A percentile compares a stretch with the other conserved stretches of the same genome.
phyloP scores from a whole-genome alignment of 2,329 filamentous ascomycete genomes.

The Epichloe sp. region DNA sequence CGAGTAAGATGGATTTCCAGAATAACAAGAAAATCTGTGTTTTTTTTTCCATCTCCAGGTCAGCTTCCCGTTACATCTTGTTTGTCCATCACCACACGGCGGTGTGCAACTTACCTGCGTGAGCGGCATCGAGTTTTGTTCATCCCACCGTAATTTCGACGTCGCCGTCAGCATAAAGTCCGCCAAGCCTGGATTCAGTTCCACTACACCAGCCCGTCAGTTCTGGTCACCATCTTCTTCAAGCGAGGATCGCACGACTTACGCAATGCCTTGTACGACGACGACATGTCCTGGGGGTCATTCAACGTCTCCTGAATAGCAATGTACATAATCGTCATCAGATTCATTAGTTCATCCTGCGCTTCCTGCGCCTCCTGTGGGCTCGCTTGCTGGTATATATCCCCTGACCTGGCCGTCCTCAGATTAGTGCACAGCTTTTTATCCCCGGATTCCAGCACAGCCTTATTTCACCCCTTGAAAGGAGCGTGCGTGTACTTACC shows the following conservation, averaged over 20 bases:
- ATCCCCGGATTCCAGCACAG: background rate
- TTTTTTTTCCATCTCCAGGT: slow-evolving; percentile 9
- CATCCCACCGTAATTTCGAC: slow-evolving; percentile 61
- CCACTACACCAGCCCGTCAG: slow-evolving; percentile 23
- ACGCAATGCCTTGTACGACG: slow-evolving; percentile 37
- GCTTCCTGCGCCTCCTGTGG: slow-evolving; percentile 41
- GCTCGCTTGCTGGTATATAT: slow-evolving; percentile 28
- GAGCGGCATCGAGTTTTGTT: slow-evolving; percentile 45
- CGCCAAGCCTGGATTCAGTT: slow-evolving; percentile 53
- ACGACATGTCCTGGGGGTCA: slow-evolving; percentile 34
- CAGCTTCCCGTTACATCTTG: background rate
- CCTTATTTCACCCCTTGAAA: too few relatives aligned
- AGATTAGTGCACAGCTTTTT: too few relatives aligned
- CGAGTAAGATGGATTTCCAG: slow-evolving; percentile 82
- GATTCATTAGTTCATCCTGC: slow-evolving; percentile 47
- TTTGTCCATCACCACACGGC: background rate
- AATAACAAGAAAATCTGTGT: slow-evolving; percentile 61
- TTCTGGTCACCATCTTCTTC: background rate
- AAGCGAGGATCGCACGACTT: slow-evolving; percentile 16
- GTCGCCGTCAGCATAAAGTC: slow-evolving; percentile 58
- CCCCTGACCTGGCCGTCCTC: slow-evolving; percentile 29
- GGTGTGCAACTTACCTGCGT: slow-evolving; percentile 36
- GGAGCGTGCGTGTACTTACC: slow-evolving; percentile 23
- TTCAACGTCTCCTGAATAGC: slow-evolving; percentile 43
- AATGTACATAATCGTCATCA: slow-evolving; percentile 51